These are phyloP conservation scores for Bruguiera parviflora DNA, from an alignment of 345 rosid species.

Conservation along the genomic window DNA sequence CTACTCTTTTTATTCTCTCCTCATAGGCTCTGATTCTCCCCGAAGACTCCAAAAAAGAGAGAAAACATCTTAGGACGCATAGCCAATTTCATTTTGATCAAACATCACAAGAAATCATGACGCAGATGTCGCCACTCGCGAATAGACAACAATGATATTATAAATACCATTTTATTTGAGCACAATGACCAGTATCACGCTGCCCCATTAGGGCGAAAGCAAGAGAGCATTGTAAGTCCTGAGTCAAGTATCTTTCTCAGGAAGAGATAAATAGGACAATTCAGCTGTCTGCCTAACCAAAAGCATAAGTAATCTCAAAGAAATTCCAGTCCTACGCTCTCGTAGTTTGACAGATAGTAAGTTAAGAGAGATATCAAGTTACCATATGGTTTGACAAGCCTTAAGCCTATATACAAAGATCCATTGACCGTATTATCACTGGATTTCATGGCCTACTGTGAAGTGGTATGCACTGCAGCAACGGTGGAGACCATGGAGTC, in stretches of 20 bases:
- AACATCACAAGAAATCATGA: no score
- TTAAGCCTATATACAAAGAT: constrained; percentile 17
- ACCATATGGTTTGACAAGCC: background rate
- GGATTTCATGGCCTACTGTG: constrained; percentile 14
- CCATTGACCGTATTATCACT: background rate
- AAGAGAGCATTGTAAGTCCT: background rate
- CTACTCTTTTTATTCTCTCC: no score
- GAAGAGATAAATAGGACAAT: background rate
- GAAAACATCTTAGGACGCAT: no score
- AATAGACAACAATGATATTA: no score
- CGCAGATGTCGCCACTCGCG: no score
- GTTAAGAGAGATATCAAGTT: background rate
- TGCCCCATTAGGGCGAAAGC: background rate
- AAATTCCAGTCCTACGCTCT: constrained; percentile 7
- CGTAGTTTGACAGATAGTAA: background rate
- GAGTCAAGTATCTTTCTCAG: background rate
- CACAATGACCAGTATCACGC: no score
- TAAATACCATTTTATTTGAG: no score
- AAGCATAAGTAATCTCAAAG: background rate
- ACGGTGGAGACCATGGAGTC: constrained; percentile 90
- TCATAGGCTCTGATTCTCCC: no score
- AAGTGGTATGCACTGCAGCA: constrained; percentile 48
- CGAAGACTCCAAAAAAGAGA: no score
- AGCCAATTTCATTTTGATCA: no score
- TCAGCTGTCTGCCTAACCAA: background rate